Conservation (phyloP, 192 early-diverging fungal genomes). For the Spizellomyces sp. region DNA sequence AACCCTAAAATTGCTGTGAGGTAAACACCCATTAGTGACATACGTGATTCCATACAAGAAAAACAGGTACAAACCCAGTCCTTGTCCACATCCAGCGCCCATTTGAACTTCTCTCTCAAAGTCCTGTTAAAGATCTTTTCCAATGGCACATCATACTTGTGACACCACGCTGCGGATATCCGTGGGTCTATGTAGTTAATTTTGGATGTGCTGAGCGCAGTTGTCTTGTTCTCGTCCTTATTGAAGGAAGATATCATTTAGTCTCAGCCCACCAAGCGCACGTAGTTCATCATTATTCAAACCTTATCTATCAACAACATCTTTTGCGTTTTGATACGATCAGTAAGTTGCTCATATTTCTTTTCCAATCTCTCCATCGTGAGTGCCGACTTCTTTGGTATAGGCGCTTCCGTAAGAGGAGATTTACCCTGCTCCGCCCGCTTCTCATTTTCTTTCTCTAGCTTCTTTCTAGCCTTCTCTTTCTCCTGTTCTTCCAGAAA, state of each 20-base stretch:
- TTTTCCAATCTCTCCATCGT: constrained; percentile 73
- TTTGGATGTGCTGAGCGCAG: constrained; percentile 94
- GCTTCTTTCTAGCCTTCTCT: constrained; percentile 59
- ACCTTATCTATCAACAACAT: constrained; percentile 83
- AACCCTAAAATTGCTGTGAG: too few relatives aligned
- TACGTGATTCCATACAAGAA: not conserved
- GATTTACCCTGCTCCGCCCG: constrained; percentile 37
- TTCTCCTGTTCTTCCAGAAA: constrained; percentile 70
- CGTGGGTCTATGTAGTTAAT: constrained; percentile 99
- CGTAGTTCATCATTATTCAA: not conserved
- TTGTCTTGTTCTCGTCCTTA: constrained; percentile 94
- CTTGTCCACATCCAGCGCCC: constrained; percentile 63
- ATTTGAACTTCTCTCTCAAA: constrained; percentile 93
- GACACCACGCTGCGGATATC: constrained; percentile 93
- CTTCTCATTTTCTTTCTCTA: constrained; percentile 87
- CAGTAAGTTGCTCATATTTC: constrained; percentile 69
- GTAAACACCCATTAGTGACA: too few relatives aligned
- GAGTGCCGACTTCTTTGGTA: constrained; percentile 37
- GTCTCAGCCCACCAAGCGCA: too few relatives aligned
- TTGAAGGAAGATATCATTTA: not conserved
- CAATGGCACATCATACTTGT: constrained; percentile 82
- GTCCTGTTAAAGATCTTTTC: constrained; percentile 93
- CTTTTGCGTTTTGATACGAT: constrained; percentile 73
- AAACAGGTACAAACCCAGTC: constrained; percentile 23
- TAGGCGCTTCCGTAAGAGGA: constrained; percentile 51